A percentile compares a stretch with the other conserved stretches of the same genome.
Conservation (phyloP, 306 rosid species). For the Dicorynia guianensis region DNA sequence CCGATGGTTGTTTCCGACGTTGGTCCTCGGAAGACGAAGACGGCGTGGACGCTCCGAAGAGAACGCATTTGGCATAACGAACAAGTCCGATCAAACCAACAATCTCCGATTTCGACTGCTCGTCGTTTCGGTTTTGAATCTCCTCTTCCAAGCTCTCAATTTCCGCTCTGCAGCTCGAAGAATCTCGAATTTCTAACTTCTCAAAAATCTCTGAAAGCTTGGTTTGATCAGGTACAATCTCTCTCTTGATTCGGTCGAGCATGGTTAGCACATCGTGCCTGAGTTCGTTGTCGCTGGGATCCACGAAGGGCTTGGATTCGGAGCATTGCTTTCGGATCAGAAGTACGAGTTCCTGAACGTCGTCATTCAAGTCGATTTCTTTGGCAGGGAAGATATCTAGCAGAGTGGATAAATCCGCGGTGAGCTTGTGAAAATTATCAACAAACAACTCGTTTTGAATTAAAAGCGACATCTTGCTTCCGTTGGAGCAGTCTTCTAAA, state of each 20-base stretch:
- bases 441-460: constrained; percentile 62
- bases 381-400: constrained; percentile 74
- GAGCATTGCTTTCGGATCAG: constrained; percentile 68
- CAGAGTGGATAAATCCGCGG: constrained; percentile 69
- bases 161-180: constrained; percentile 77
- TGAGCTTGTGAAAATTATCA: constrained; percentile 67
- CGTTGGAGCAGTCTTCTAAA: constrained; percentile 66
- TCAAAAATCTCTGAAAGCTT: constrained; percentile 56
- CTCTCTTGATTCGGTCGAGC: constrained; percentile 70
- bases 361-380: constrained; percentile 64
- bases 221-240: constrained; percentile 65
- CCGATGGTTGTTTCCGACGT: constrained; percentile 50
- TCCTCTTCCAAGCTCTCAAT: constrained; percentile 77
- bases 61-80: constrained; percentile 82
- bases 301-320: constrained; percentile 41
- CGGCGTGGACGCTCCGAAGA: constrained; percentile 78
- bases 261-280: constrained; percentile 52
- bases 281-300: constrained; percentile 54
- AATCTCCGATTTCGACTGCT: constrained; percentile 68
- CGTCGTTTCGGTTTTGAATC: constrained; percentile 66
- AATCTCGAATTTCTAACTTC: constrained; percentile 59
- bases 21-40: constrained; percentile 8
- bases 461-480: constrained; percentile 70
- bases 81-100: constrained; percentile 78
- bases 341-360: constrained; percentile 65